phyloP scores from a whole-genome alignment of 768 basidiomycete genomes.

The Kwoniella dendrophila region DNA sequence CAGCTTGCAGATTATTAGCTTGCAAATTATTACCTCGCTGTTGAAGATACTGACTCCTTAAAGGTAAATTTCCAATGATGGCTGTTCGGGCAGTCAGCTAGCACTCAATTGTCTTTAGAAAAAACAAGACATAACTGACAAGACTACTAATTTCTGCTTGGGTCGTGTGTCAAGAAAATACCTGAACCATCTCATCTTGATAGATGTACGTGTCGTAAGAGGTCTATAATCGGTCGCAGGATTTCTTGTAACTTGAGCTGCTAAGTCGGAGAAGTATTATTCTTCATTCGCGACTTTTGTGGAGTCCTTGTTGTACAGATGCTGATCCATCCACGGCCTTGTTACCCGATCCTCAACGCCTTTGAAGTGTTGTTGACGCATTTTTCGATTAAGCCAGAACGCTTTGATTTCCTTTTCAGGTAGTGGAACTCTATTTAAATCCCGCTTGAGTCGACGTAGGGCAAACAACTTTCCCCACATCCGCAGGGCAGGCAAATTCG shows the following conservation, averaged over 20 bases:
- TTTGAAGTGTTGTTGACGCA: not conserved
- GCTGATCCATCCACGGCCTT: not conserved
- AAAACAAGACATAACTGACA: not conserved
- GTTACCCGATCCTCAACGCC: not conserved
- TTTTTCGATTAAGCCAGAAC: not conserved
- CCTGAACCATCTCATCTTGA: constrained; percentile 2
- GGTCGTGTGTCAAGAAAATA: not conserved
- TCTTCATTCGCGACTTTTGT: not conserved
- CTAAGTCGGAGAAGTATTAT: not conserved
- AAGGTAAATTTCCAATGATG: not conserved
- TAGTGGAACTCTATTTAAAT: not conserved
- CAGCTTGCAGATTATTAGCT: not conserved
- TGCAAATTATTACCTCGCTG: not conserved
- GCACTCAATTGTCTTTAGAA: not conserved
- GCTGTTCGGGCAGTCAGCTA: not conserved
- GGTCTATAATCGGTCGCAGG: too few species aligned
- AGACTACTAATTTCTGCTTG: not conserved
- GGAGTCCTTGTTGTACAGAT: too few species aligned
- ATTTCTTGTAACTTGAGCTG: not conserved
- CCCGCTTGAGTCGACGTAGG: not conserved
- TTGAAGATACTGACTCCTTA: not conserved
- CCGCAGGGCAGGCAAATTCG: not conserved
- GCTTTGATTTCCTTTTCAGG: not conserved
- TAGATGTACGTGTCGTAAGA: not conserved
- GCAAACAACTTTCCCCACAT: not conserved